Conservation (phyloP, 2,329 filamentous ascomycete genomes). For the Karstenula rhodostoma region DNA sequence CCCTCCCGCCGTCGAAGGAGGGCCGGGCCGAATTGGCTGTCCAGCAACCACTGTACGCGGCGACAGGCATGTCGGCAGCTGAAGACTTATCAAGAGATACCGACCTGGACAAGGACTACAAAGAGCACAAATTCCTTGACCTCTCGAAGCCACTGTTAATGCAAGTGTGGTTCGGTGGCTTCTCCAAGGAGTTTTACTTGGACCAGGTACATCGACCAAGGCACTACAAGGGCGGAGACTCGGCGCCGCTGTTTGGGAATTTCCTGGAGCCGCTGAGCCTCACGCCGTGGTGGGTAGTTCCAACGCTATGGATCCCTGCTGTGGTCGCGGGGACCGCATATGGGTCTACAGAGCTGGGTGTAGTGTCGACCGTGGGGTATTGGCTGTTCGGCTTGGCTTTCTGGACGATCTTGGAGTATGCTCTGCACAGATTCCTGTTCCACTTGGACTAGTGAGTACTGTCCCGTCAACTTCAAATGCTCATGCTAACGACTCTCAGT, state of each 20-base stretch:
- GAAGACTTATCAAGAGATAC: constrained; percentile 90
- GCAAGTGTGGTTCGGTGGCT: constrained; percentile 88
- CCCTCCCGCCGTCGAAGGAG: constrained; percentile 59
- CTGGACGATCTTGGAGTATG: constrained; percentile 92
- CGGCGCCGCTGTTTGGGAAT: constrained; percentile 94
- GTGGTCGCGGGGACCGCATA: constrained; percentile 76
- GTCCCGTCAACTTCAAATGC: not conserved
- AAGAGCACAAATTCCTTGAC: constrained; percentile 92
- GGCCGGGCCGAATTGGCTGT: constrained; percentile 58
- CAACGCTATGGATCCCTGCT: constrained; percentile 82
- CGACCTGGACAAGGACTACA: constrained; percentile 77
- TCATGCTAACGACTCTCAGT: constrained; percentile 55
- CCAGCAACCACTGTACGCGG: constrained; percentile 59
- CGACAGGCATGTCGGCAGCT: constrained; percentile 86
- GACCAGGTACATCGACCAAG: constrained; percentile 94
- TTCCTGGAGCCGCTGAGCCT: constrained; percentile 97
- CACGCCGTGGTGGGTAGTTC: constrained; percentile 94
- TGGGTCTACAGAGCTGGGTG: constrained; percentile 67
- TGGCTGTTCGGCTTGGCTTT: constrained; percentile 76
- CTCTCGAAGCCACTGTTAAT: constrained; percentile 82
- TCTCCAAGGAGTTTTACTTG: constrained; percentile 95
- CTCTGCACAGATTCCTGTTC: constrained; percentile 88
- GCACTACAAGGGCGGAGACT: constrained; percentile 92
- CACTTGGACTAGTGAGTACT: constrained; percentile 84
- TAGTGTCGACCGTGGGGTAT: constrained; percentile 63